A percentile compares a stretch with the other conserved stretches of the same genome.
phyloP scores from a whole-genome alignment of 176 grass and related monocot species.

The Chloris gayana region DNA sequence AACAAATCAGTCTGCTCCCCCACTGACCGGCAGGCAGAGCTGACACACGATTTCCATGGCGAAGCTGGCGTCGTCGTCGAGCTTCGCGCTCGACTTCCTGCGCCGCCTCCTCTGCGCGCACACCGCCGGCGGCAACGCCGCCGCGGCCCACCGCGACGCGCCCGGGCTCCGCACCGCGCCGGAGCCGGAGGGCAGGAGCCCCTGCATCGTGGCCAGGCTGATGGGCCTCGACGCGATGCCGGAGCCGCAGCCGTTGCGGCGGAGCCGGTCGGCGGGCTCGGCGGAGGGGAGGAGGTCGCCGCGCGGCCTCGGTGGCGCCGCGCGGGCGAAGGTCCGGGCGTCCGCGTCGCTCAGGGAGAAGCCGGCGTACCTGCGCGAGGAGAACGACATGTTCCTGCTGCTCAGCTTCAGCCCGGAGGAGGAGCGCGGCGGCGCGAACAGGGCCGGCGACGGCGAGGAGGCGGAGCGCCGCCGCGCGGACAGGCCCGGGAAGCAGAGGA shows the following conservation, averaged over 20 bases:
- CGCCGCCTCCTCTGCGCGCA: slow-evolving; percentile 65
- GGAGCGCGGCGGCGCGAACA: background rate
- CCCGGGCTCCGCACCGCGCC: background rate
- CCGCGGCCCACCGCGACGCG: background rate
- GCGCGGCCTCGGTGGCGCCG: slow-evolving; percentile 23
- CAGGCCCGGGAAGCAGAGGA: background rate
- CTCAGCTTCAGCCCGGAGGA: slow-evolving; percentile 81
- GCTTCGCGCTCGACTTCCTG: slow-evolving; percentile 49
- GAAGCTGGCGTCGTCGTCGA: slow-evolving; percentile 52
- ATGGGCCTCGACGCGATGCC: slow-evolving; percentile 95
- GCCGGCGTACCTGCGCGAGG: slow-evolving; percentile 59
- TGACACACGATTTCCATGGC: slow-evolving; percentile 21
- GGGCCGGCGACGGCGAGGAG: background rate
- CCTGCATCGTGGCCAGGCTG: slow-evolving; percentile 81
- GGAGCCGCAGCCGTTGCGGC: background rate
- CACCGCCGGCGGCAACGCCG: background rate
- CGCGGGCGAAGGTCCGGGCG: slow-evolving; percentile 13
- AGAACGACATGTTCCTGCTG: slow-evolving; percentile 86
- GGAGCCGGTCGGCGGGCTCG: slow-evolving; percentile 56
- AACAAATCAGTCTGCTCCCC: too few relatives aligned
- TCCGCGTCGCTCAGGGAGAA: slow-evolving; percentile 51
- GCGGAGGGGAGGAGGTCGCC: slow-evolving; percentile 48
- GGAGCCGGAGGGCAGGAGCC: slow-evolving; percentile 35
- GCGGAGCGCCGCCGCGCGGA: slow-evolving; percentile 1
- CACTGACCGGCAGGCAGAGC: too few relatives aligned